A percentile compares a stretch with the other conserved stretches of the same genome.
Conservation (phyloP, 169 alveolate genomes). For the Fabrea salina region DNA sequence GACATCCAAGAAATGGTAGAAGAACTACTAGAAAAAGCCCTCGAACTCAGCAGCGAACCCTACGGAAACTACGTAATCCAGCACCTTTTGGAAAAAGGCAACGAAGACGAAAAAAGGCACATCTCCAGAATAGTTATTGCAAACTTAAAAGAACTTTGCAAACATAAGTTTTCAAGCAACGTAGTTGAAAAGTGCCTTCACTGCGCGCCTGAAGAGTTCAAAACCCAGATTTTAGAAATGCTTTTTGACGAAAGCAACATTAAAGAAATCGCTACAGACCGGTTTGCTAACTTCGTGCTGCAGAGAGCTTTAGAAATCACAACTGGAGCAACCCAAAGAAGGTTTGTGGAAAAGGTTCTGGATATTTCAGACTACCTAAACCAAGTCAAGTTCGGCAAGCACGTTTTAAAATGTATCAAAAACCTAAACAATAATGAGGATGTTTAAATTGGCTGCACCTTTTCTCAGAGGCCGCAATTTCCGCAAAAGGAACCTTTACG, state of each 20-base stretch:
- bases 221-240: not conserved
- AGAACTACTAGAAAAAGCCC: conserved; percentile 43
- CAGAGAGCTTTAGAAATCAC: not conserved
- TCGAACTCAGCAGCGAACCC: conserved; percentile 59
- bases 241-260: not conserved
- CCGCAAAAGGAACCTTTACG: not conserved
- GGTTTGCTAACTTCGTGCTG: not conserved
- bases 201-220: not conserved
- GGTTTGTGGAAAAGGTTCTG: not conserved
- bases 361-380: not conserved
- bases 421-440: too few species aligned
- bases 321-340: not conserved
- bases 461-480: not conserved
- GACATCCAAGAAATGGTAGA: conserved; percentile 36
- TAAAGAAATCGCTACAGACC: not conserved
- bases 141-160: conserved; percentile 61
- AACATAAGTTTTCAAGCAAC: conserved; percentile 78
- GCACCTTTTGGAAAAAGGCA: conserved; percentile 65
- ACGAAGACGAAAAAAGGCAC: conserved; percentile 43
- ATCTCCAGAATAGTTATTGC: conserved; percentile 55
- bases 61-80: conserved; percentile 81
- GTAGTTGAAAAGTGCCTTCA: conserved; percentile 71
- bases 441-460: not conserved
- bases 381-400: not conserved
- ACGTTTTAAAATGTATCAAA: not conserved